These are phyloP conservation scores for Stachybotrys elegans DNA, from an alignment of 2,329 filamentous ascomycete species.

Conservation along the genomic window DNA sequence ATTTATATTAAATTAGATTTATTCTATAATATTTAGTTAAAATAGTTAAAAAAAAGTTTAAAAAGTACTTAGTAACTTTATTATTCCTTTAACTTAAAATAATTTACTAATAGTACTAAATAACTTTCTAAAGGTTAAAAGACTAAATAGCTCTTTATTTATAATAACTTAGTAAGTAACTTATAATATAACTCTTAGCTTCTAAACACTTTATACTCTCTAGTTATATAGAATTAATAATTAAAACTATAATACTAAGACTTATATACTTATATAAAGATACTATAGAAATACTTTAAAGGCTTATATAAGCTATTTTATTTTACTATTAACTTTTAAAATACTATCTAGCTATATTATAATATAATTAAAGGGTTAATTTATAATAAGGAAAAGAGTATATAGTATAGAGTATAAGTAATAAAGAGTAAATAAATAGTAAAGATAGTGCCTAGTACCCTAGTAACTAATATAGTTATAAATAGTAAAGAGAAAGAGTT, in stretches of 20 bases:
- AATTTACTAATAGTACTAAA: slow-evolving; percentile 29
- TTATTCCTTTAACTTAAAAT: slow-evolving; percentile 26
- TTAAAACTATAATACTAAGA: background rate
- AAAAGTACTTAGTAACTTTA: slow-evolving; percentile 15
- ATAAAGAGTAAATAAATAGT: no score
- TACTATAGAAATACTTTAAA: slow-evolving; percentile 11
- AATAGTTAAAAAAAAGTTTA: slow-evolving; percentile 23
- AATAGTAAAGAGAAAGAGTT: no score
- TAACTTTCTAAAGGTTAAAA: slow-evolving; percentile 33
- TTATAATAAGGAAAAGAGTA: no score
- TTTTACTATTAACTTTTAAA: background rate
- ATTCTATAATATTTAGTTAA: slow-evolving; percentile 25
- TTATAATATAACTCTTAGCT: background rate
- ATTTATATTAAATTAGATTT: slow-evolving; percentile 24
- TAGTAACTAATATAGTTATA: no score
- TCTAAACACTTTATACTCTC: background rate
- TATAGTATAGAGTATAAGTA: no score
- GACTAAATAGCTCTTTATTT: slow-evolving; percentile 19
- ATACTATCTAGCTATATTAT: slow-evolving; percentile 32
- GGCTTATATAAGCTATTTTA: slow-evolving; percentile 12
- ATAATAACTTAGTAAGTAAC: slow-evolving; percentile 10
- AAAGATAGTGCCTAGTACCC: no score
- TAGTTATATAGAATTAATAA: background rate
- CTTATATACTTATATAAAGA: slow-evolving; percentile 29
- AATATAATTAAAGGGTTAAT: slow-evolving; percentile 30